Conservation (phyloP, 192 early-diverging fungal genomes). For the Coemansia asiatica region DNA sequence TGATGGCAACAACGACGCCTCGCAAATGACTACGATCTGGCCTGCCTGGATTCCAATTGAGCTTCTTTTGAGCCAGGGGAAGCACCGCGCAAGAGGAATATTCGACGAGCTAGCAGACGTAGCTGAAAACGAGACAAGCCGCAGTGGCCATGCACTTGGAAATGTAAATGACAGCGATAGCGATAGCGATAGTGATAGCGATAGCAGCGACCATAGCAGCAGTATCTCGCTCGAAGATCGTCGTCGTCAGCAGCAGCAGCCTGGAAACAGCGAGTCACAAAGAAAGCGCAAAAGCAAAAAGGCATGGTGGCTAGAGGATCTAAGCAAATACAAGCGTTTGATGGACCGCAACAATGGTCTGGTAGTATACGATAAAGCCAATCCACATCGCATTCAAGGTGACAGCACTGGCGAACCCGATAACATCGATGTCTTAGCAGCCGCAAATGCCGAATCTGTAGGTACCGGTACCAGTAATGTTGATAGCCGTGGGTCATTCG, state of each 20-base stretch:
- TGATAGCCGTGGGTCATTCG: constrained; percentile 5
- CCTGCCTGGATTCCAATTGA: constrained; percentile 60
- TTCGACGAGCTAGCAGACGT: constrained; percentile 42
- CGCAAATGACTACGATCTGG: constrained; percentile 47
- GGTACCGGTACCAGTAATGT: not conserved
- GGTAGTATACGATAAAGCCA: constrained; percentile 56
- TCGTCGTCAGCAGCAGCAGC: not conserved
- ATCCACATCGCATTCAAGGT: constrained; percentile 52
- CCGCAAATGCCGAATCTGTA: not conserved
- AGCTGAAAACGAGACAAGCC: not conserved
- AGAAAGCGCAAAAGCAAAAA: constrained; percentile 17
- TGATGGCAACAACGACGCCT: constrained; percentile 12
- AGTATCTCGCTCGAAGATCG: not conserved
- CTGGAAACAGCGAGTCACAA: not conserved
- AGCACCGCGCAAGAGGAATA: constrained; percentile 36
- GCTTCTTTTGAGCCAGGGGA: constrained; percentile 49
- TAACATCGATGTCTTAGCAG: not conserved
- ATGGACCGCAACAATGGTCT: constrained; percentile 53
- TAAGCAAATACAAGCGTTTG: constrained; percentile 54
- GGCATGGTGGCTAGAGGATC: constrained; percentile 50
- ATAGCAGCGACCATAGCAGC: not conserved
- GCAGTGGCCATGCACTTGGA: not conserved
- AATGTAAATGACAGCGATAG: not conserved
- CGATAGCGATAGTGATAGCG: constrained; percentile 8
- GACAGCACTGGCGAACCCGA: constrained; percentile 9